These are phyloP conservation scores for Nepenthes mirabilis DNA, from an alignment of 148 eudicot genomes.

Conservation along the genomic window DNA sequence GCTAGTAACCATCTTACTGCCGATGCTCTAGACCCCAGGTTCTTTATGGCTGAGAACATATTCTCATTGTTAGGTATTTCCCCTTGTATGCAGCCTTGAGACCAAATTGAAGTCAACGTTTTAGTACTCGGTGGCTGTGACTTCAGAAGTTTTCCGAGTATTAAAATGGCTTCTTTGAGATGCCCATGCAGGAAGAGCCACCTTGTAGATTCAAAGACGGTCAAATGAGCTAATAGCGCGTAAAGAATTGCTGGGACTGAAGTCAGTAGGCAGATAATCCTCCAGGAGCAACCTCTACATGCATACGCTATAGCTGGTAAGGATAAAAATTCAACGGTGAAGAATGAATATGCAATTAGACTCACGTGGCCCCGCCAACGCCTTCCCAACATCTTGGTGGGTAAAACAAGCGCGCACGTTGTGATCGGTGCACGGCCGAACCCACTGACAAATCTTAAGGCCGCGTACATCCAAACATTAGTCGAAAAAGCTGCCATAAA, in stretches of 20 bases:
- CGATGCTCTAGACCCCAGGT: conserved; percentile 32
- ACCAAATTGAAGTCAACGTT: neutral
- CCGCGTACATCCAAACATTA: too few relatives aligned
- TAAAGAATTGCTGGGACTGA: conserved; percentile 36
- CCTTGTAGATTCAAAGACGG: conserved; percentile 51
- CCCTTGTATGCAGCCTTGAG: neutral
- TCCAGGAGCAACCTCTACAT: conserved; percentile 31
- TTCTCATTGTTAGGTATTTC: conserved; percentile 4
- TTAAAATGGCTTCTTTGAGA: conserved; percentile 31
- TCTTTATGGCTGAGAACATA: conserved; percentile 34
- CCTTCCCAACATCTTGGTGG: too few relatives aligned
- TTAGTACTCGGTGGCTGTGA: neutral
- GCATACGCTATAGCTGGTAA: conserved; percentile 24
- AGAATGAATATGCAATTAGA: too few relatives aligned
- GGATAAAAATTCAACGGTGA: neutral
- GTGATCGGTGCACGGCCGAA: conserved; percentile 24
- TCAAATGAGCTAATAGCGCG: conserved; percentile 19
- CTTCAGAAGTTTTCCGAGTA: conserved; percentile 6
- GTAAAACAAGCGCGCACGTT: conserved; percentile 26
- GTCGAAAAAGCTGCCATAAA: neutral
- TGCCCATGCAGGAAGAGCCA: conserved; percentile 55
- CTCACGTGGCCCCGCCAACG: too few relatives aligned
- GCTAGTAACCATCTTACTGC: conserved; percentile 20
- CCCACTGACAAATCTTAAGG: too few relatives aligned
- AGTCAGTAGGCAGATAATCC: conserved; percentile 40